These are phyloP conservation scores for Aureobasidium zeae DNA, from an alignment of 2,329 filamentous ascomycete genomes.

Conservation along the genomic window DNA sequence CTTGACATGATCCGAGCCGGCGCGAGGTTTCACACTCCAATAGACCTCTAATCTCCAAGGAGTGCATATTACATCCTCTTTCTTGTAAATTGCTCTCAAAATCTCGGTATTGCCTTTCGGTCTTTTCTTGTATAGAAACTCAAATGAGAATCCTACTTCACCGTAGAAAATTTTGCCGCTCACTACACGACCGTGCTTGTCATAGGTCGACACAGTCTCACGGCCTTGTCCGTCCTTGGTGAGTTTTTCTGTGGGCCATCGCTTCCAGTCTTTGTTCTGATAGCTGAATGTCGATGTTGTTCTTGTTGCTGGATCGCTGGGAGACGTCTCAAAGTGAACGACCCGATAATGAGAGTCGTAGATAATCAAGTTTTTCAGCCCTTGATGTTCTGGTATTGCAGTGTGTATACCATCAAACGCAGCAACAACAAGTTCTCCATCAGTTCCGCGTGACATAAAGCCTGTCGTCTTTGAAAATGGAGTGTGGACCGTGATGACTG, in stretches of 20 bases:
- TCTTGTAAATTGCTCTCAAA: constrained; percentile 14
- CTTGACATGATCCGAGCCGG: constrained; percentile 17
- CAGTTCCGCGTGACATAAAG: constrained; percentile 15
- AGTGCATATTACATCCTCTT: neutral
- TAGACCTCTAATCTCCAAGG: constrained; percentile 13
- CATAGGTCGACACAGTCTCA: constrained; percentile 10
- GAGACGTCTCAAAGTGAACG: constrained; percentile 6
- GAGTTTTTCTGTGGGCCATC: constrained; percentile 16
- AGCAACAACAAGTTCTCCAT: constrained; percentile 12
- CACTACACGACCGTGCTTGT: constrained; percentile 18
- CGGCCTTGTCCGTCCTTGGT: constrained; percentile 10
- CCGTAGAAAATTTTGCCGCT: constrained; percentile 15
- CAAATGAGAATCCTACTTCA: constrained; percentile 15
- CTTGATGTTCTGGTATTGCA: neutral
- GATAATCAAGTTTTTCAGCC: constrained; percentile 8
- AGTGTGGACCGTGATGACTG: constrained; percentile 15
- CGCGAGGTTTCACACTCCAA: constrained; percentile 18
- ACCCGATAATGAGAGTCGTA: constrained; percentile 17
- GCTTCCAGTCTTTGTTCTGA: constrained; percentile 9
- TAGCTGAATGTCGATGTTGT: constrained; percentile 15
- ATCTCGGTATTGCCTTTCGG: constrained; percentile 17
- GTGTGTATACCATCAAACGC: constrained; percentile 15
- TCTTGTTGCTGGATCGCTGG: neutral
- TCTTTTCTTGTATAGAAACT: constrained; percentile 17
- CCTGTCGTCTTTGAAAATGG: constrained; percentile 15